phyloP scores from a whole-genome alignment of 192 early-diverging fungal genomes.

The Entomortierella chlamydospora region DNA sequence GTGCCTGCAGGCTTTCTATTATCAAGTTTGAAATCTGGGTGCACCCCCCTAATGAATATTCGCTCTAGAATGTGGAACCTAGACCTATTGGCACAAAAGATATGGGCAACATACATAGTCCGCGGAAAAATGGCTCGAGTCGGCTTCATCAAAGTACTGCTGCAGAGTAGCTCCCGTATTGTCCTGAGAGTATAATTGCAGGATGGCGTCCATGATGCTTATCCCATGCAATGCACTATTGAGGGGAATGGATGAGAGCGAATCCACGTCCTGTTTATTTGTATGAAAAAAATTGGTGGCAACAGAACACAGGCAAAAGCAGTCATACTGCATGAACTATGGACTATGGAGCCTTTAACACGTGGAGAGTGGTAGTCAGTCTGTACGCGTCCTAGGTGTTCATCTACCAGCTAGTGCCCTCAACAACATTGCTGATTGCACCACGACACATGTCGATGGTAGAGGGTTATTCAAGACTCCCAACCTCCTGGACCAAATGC shows the following conservation, averaged over 20 bases:
- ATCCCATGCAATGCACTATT: constrained; percentile 2
- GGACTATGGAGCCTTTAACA: no score
- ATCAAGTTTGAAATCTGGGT: constrained; percentile 30
- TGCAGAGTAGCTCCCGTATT: constrained; percentile 22
- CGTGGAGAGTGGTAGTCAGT: constrained; percentile 26
- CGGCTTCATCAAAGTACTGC: constrained; percentile 22
- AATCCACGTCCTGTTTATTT: background rate
- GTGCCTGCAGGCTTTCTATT: constrained; percentile 5
- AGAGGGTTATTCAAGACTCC: constrained; percentile 39
- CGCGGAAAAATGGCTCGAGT: background rate
- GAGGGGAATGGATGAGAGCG: background rate
- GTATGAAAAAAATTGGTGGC: constrained; percentile 14
- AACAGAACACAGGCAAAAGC: constrained; percentile 1
- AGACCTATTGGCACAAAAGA: background rate
- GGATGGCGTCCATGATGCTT: constrained; percentile 36
- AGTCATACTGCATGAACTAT: no score
- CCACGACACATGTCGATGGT: constrained; percentile 45
- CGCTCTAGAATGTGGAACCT: background rate
- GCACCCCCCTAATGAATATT: background rate
- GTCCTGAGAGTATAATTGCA: constrained; percentile 34
- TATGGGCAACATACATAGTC: background rate
- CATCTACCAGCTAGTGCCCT: constrained; percentile 19
- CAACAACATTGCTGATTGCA: constrained; percentile 38
- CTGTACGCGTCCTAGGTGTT: constrained; percentile 36
- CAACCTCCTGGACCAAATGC: no score